Evolutionary conservation across 140 eudicot genomes (phyloP).

Genomic region (Cichorium intybus): DNA sequence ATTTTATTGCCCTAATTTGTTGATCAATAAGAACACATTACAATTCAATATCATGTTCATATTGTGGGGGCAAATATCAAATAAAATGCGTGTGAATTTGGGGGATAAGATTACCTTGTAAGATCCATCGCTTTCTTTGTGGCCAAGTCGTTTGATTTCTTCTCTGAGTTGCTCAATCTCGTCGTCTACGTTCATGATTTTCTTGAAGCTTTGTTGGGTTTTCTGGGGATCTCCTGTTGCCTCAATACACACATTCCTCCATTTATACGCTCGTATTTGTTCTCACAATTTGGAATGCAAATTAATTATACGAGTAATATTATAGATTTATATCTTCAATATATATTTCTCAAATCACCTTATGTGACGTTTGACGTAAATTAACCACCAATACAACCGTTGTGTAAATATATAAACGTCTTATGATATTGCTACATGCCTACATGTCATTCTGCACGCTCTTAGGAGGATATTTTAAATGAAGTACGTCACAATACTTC

Average conservation of each 20-base stretch:
- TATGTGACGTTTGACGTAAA: too few relatives aligned
- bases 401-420: not conserved
- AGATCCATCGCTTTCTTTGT: conserved; percentile 78
- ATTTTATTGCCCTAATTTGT: not conserved
- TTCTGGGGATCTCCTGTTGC: conserved; percentile 12
- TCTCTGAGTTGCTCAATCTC: conserved; percentile 75
- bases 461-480: too few relatives aligned
- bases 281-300: not conserved
- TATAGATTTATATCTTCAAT: too few relatives aligned
- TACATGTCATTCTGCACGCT: too few relatives aligned
- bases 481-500: too few relatives aligned
- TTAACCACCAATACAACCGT: not conserved
- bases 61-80: too few relatives aligned
- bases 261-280: conserved; percentile 18
- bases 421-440: not conserved
- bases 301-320: not conserved
- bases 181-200: conserved; percentile 86
- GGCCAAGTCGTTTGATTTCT: conserved; percentile 94
- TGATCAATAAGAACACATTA: conserved; percentile 1
- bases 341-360: not conserved
- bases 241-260: not conserved
- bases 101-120: conserved; percentile 52
- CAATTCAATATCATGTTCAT: not conserved
- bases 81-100: not conserved
- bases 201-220: conserved; percentile 19